Evolutionary conservation across 768 basidiomycete species (phyloP).

Genomic region (Pulveroboletus ravenelii): DNA sequence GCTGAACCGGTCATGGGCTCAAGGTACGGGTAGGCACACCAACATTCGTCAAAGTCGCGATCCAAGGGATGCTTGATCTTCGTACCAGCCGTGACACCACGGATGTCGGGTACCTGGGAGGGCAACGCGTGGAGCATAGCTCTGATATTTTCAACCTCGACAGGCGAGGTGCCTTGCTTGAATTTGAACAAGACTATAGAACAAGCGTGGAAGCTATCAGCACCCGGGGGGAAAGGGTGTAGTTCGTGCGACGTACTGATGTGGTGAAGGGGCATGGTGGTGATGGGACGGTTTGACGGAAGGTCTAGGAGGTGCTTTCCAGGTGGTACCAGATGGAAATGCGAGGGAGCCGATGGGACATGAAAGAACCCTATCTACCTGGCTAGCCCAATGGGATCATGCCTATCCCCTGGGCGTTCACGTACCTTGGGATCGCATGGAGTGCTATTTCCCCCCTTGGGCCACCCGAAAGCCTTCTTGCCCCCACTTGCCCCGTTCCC

Average conservation of each 20-base stretch:
- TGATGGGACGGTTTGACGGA: background rate
- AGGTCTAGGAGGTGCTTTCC: background rate
- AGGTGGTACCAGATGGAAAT: background rate
- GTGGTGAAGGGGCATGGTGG: constrained; percentile 20
- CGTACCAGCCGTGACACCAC: constrained; percentile 7
- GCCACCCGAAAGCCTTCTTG: too few species aligned
- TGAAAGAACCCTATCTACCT: too few species aligned
- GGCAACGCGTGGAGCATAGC: constrained; percentile 4
- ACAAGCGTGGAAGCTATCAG: background rate
- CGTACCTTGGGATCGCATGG: too few species aligned
- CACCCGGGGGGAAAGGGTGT: background rate
- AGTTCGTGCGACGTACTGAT: constrained; percentile 13
- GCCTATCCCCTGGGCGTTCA: too few species aligned
- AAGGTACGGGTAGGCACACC: background rate
- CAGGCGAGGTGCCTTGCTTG: constrained; percentile 12
- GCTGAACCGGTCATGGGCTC: background rate
- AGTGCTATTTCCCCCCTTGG: too few species aligned
- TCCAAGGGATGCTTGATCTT: constrained; percentile 17
- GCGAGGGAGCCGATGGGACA: too few species aligned
- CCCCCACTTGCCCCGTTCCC: too few species aligned
- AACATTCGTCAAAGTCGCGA: constrained; percentile 24
- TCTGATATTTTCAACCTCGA: constrained; percentile 5
- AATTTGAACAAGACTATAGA: constrained; percentile 21
- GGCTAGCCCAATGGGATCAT: too few species aligned
- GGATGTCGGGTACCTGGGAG: constrained; percentile 19